Conservation (phyloP, 1,284 basidiomycete species). For the Xerocomus amazonicus region DNA sequence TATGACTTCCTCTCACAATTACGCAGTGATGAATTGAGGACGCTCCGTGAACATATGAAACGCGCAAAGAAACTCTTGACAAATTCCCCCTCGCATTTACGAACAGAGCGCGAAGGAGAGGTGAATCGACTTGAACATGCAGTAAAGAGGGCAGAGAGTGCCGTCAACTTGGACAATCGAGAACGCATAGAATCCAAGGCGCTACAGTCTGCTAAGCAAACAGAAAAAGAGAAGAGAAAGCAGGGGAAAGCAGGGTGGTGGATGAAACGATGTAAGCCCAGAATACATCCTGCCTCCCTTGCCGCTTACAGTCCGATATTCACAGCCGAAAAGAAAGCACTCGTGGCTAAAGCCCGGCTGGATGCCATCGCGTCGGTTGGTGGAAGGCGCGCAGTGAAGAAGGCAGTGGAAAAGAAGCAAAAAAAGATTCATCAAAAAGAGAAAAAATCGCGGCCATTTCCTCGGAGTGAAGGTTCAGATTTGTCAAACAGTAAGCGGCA, state of each 20-base stretch:
- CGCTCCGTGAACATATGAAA: conserved; percentile 64
- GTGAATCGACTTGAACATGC: conserved; percentile 74
- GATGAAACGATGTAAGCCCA: conserved; percentile 75
- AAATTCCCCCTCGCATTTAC: conserved; percentile 62
- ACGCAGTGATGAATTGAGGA: conserved; percentile 64
- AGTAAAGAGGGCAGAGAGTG: conserved; percentile 74
- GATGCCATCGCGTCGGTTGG: conserved; percentile 72
- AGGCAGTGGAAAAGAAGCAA: conserved; percentile 84
- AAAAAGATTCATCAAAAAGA: conserved; percentile 88
- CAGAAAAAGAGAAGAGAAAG: conserved; percentile 71
- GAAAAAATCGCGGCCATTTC: conserved; percentile 77
- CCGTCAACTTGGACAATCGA: conserved; percentile 71
- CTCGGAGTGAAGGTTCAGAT: conserved; percentile 24
- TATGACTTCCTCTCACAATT: conserved; percentile 79
- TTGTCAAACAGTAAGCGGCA: conserved; percentile 12
- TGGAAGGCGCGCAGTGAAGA: conserved; percentile 79
- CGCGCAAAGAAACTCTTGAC: conserved; percentile 66
- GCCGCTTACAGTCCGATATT: conserved; percentile 3
- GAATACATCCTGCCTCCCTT: background rate
- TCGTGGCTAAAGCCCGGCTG: conserved; percentile 72
- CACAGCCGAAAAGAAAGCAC: conserved; percentile 72
- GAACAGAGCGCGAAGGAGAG: conserved; percentile 66
- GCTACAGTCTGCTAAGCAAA: conserved; percentile 54
- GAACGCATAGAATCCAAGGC: conserved; percentile 70
- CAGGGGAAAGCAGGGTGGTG: conserved; percentile 83